Conservation (phyloP, 768 basidiomycete genomes). For the Lyophyllum shimeji region DNA sequence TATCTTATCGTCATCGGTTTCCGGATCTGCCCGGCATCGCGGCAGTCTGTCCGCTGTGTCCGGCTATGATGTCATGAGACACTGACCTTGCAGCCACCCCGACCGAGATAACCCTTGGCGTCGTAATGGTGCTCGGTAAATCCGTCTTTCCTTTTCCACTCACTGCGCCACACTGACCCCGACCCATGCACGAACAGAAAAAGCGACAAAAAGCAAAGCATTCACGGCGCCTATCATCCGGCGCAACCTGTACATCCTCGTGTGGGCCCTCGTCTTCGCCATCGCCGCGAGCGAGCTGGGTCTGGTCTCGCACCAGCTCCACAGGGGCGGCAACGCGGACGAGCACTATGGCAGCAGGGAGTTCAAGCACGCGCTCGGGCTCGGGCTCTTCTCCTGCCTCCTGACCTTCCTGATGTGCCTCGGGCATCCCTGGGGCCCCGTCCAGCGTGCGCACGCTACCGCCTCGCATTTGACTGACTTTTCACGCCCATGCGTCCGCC, state of each 20-base stretch:
- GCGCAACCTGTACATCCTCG: background rate
- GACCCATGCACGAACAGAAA: too few relatives aligned
- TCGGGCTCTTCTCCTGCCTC: slow-evolving; percentile 10
- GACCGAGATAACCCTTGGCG: too few relatives aligned
- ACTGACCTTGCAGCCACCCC: too few relatives aligned
- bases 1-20: too few relatives aligned
- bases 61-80: too few relatives aligned
- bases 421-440: slow-evolving; percentile 9
- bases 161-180: too few relatives aligned
- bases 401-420: slow-evolving; percentile 13
- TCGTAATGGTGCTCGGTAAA: too few relatives aligned
- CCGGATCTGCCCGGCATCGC: too few relatives aligned
- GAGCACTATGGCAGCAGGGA: slow-evolving; percentile 12
- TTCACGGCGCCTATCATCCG: too few relatives aligned
- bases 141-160: too few relatives aligned
- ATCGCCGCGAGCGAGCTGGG: slow-evolving; percentile 2
- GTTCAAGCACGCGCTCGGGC: slow-evolving; percentile 15
- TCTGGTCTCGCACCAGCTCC: slow-evolving; percentile 13
- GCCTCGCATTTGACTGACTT: background rate
- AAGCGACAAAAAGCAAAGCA: too few relatives aligned
- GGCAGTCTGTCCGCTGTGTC: too few relatives aligned
- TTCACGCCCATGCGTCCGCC: fast-evolving
- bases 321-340: slow-evolving; percentile 4
- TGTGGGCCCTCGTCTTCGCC: slow-evolving; percentile 1
- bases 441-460: slow-evolving; percentile 3